These are phyloP conservation scores for Cenchrus fungigraminus DNA, from an alignment of 176 grass and related monocot species.

Conservation along the genomic window DNA sequence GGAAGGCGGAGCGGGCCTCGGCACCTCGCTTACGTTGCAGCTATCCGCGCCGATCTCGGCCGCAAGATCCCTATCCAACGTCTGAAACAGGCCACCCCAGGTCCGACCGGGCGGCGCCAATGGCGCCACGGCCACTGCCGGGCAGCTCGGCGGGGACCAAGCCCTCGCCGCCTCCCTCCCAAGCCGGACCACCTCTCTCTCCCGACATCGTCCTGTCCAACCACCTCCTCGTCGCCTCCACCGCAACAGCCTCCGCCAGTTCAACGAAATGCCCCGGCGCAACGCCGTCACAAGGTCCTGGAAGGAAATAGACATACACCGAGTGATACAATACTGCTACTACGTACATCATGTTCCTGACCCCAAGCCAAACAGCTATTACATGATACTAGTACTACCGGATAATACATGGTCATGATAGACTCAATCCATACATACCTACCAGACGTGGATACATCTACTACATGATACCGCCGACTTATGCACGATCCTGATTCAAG, in stretches of 20 bases:
- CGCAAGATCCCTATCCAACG: too few species aligned
- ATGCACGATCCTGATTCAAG: not conserved
- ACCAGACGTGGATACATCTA: not conserved
- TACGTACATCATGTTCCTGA: not conserved
- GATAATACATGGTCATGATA: not conserved
- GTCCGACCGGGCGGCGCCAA: too few species aligned
- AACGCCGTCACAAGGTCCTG: not conserved
- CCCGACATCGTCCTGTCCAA: slow-evolving; percentile 54
- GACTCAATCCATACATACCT: not conserved
- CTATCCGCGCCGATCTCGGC: too few species aligned
- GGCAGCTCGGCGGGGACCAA: too few species aligned
- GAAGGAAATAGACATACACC: not conserved
- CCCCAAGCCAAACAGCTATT: not conserved
- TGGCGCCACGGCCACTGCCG: too few species aligned
- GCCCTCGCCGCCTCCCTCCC: slow-evolving; percentile 42
- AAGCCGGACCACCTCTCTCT: slow-evolving; percentile 40
- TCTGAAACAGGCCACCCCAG: too few species aligned
- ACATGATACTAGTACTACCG: not conserved
- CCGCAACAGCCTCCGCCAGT: slow-evolving; percentile 47
- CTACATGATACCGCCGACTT: not conserved
- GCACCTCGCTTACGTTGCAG: too few species aligned
- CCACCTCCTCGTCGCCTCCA: slow-evolving; percentile 59
- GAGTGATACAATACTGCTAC: not conserved
- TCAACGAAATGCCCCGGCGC: slow-evolving; percentile 63
- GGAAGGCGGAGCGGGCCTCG: too few species aligned